Evolutionary conservation across 2,329 filamentous ascomycete genomes (phyloP).

Genomic region (Eutypa lata): DNA sequence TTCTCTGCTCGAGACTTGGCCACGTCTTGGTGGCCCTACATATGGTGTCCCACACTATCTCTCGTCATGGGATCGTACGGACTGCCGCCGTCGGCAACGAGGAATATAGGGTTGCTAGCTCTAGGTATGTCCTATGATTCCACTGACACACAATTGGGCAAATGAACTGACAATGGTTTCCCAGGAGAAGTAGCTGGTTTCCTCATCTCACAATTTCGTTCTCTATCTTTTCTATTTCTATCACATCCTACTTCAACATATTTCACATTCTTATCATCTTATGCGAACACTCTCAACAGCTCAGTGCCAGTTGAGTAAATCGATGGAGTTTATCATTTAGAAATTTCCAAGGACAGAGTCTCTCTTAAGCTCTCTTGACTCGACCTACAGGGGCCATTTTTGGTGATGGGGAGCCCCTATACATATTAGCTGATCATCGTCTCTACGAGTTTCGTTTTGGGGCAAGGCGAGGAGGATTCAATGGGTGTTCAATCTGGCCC

Average conservation of each 20-base stretch:
- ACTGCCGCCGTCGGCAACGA: constrained; percentile 25
- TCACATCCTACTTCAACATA: neutral
- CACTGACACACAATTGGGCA: neutral
- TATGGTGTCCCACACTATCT: constrained; percentile 28
- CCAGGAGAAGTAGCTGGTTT: constrained; percentile 24
- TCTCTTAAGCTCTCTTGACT: no score
- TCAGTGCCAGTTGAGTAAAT: no score
- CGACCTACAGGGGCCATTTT: no score
- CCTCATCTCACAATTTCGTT: constrained; percentile 19
- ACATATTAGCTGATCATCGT: no score
- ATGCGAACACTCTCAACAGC: neutral
- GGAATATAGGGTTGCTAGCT: constrained; percentile 26
- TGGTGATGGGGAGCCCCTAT: no score
- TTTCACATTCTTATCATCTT: neutral
- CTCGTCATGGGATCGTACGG: constrained; percentile 31
- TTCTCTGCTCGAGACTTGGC: constrained; percentile 11
- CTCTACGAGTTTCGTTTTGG: no score
- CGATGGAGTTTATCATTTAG: neutral
- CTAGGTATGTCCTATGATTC: constrained; percentile 19
- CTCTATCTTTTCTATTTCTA: constrained; percentile 6
- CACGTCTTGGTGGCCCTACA: constrained; percentile 27
- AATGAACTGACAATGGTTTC: constrained; percentile 1
- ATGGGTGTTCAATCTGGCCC: no score
- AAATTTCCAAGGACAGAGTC: neutral
- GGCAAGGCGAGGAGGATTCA: no score